Evolutionary conservation across 1,284 basidiomycete genomes (phyloP), one percentile per base, ranked within the genome.

Genomic region (Lignosus rhinocerotis): DNA sequence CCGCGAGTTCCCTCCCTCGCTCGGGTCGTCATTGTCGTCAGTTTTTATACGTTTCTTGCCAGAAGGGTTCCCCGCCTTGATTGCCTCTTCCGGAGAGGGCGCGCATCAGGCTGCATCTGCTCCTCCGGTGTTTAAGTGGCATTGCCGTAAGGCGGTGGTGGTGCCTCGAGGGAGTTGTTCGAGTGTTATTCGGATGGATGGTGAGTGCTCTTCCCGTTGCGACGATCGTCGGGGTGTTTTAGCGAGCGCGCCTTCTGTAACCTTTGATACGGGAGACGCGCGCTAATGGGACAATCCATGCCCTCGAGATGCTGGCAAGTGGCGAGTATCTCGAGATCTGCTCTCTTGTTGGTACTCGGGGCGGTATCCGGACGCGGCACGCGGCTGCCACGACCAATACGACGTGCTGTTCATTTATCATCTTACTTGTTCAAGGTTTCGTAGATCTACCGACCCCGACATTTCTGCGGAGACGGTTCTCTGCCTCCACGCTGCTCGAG

Each of bases 11-110:
- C 50, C 30, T 51, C 49, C 39, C 30, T 34, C 51, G 33, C 25
- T 14, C 34, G 38, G 19, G 3, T 42, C 14, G 39, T 38, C 17
- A 42, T 45, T 58, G 58, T 56, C 56, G 45, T 53, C 30, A 19
- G n/a, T n/a, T n/a, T n/a, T n/a, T 44, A 56, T 63, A 63, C 61
- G 61, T 63, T n/a, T 43, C 30, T 21, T 39, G 36, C 21, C 30
- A 42, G 41, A n/a, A n/a, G n/a, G n/a, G n/a, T 16, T 42, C 4
- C n/a, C 41, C 19, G n/a, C n/a, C 41, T 19, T 19, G 41, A 43
- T 19, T 6, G n/a, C 41, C 17, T 16, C 43, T 19, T 30, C 1
- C 30, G 11, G 30, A 43, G 42, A 45, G 12, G 30, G 43, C 48
- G 43, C 25, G 34, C 34, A 39, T 50, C n/a, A n/a, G n/a, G n/a